These are phyloP conservation scores for Teratosphaeria destructans DNA, from an alignment of 2,329 filamentous ascomycete genomes.

Conservation along the genomic window DNA sequence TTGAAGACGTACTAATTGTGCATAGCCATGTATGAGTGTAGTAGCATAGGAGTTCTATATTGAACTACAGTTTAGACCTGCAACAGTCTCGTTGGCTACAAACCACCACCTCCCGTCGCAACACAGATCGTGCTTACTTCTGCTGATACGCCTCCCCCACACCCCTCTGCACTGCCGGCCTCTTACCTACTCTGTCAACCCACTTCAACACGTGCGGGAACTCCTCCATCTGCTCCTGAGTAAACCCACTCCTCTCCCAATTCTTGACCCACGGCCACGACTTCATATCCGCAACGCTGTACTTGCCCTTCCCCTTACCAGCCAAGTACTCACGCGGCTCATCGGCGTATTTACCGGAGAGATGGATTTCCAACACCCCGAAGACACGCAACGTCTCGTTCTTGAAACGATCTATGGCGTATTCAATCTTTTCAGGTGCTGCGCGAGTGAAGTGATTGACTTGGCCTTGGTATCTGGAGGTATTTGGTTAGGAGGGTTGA, in stretches of 20 bases:
- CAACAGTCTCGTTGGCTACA: neutral
- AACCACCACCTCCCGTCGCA: neutral
- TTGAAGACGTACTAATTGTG: neutral
- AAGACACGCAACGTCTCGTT: constrained; percentile 44
- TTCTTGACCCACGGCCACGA: constrained; percentile 42
- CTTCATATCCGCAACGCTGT: constrained; percentile 44
- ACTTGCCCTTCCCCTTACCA: constrained; percentile 45
- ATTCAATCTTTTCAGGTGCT: constrained; percentile 38
- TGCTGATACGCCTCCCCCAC: constrained; percentile 27
- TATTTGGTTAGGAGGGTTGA: neutral
- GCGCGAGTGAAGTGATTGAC: constrained; percentile 36
- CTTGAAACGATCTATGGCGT: constrained; percentile 41
- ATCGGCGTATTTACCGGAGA: constrained; percentile 42
- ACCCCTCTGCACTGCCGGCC: constrained; percentile 39
- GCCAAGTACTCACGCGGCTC: constrained; percentile 42
- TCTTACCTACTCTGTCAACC: constrained; percentile 41
- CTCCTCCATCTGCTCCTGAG: constrained; percentile 37
- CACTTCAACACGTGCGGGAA: constrained; percentile 45
- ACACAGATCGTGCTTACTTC: constrained; percentile 15
- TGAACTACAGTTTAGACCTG: neutral
- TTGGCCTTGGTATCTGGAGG: constrained; percentile 30
- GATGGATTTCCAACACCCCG: constrained; percentile 46
- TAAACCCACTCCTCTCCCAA: constrained; percentile 35
- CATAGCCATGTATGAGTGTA: neutral
- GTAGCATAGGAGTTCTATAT: neutral